Base-by-base conservation (phyloP, 208 protist species). In the Angomonas deanei region DNA sequence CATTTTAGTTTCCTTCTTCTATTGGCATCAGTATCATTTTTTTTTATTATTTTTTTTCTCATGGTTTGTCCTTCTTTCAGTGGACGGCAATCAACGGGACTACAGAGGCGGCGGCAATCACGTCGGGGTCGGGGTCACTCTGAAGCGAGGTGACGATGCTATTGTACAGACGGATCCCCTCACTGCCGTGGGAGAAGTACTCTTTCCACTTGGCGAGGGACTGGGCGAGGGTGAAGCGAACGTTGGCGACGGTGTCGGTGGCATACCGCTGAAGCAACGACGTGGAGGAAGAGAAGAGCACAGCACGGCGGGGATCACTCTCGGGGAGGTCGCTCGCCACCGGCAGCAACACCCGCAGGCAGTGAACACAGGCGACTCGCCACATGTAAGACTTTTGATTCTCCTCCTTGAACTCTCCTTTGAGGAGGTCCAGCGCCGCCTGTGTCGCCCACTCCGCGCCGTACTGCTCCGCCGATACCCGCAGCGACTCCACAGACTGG, bases 401-500 rank as follows among this genome's bases (percentile, higher is more conserved):
- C 0, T 53, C 48, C 19, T 70, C 27, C 8, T 66, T 50, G 64
- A 82, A 81, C 62, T 93, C 81, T 6, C 68, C 72, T 19, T 73
- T 57, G 19, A 93, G 59, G 32, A 93, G 74, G 47, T 90, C 77
- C 24, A 58, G 66, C 19, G 76, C 58, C 56, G 78, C 78, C 53
- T 72, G 62, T 24, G 83, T 78, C 1, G 86, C 82, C 83, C 78
- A 88, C 52, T 79, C 69, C 3, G 76, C 71, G 0, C 86, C 86
- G 68, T 86, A 89, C 5, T 54, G 19, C 1, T 10, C 30, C 0
- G 83, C 83, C 24, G 90, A 78, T 1, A 60, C 64, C 23, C 55
- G 60, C 21, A 93, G 67, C 11, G 86, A 69, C 48, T 74, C 74
- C 11, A 78, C 61, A 4, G 83, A 78, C 46, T 75, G 66, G 21